phyloP scores from a whole-genome alignment of 495 filamentous ascomycete species.

The Sordaria brevicollis region DNA sequence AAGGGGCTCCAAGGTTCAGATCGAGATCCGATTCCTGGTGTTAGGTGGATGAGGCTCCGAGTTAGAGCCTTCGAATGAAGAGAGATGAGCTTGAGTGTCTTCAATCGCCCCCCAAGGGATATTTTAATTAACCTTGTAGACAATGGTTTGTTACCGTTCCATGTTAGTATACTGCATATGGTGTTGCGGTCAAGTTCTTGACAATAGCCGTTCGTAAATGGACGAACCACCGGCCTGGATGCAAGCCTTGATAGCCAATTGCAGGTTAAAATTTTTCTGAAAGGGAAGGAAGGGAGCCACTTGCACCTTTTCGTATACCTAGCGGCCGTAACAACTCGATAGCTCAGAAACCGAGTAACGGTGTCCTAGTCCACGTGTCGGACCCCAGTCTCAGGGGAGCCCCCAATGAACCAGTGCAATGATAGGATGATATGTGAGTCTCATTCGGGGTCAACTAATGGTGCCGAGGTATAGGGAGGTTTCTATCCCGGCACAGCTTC shows the following conservation, averaged over 20 bases:
- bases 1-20: no score
- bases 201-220: no score
- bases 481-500: not conserved
- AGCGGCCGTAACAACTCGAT: not conserved
- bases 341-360: not conserved
- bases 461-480: not conserved
- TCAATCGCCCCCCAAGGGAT: no score
- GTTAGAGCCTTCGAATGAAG: no score
- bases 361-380: not conserved
- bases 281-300: not conserved
- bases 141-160: no score
- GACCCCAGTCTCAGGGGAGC: not conserved
- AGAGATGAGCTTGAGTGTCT: no score
- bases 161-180: no score
- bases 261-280: not conserved
- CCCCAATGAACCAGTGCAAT: not conserved
- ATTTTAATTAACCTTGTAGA: no score
- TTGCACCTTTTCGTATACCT: not conserved
- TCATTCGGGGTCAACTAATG: not conserved
- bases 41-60: no score
- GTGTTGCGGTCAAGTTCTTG: no score
- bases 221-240: no score
- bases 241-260: not conserved
- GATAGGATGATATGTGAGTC: not conserved
- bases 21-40: no score